A percentile compares a stretch with the other conserved stretches of the same genome.
Conservation (phyloP, 441 rosid species). For the Biscutella laevigata region DNA sequence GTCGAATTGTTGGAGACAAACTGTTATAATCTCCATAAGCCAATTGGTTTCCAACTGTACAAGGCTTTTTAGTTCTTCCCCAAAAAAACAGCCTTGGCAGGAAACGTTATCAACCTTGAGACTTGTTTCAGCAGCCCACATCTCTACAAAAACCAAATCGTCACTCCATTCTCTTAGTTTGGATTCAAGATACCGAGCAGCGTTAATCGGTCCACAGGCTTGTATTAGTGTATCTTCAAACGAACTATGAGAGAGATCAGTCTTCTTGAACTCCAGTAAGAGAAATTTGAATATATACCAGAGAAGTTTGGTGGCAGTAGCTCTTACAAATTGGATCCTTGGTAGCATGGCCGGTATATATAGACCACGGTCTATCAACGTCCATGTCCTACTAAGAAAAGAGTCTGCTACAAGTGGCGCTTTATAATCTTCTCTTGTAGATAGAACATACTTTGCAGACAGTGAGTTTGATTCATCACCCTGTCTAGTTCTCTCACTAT, state of each 20-base stretch:
- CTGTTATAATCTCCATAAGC: slow-evolving; percentile 56
- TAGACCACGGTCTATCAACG: slow-evolving; percentile 50
- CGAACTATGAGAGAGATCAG: slow-evolving; percentile 27
- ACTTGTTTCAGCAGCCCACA: slow-evolving; percentile 38
- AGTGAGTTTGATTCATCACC: slow-evolving; percentile 19
- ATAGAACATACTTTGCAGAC: slow-evolving; percentile 40
- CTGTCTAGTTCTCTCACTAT: slow-evolving; percentile 14
- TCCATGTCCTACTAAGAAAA: slow-evolving; percentile 42
- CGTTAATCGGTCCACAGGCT: slow-evolving; percentile 54
- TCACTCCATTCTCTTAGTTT: slow-evolving; percentile 78
- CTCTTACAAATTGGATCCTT: slow-evolving; percentile 47
- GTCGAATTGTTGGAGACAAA: slow-evolving; percentile 53
- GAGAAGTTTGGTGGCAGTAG: slow-evolving; percentile 51
- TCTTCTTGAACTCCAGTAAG: slow-evolving; percentile 41
- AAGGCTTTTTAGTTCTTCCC: slow-evolving; percentile 56
- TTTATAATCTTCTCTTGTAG: slow-evolving; percentile 50
- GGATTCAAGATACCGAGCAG: slow-evolving; percentile 54
- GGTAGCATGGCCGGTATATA: slow-evolving; percentile 36
- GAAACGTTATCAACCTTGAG: slow-evolving; percentile 7
- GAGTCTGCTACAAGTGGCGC: slow-evolving; percentile 56
- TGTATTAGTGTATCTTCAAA: slow-evolving; percentile 35
- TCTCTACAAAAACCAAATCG: slow-evolving; percentile 53
- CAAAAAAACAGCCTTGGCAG: slow-evolving; percentile 40
- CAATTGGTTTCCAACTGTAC: slow-evolving; percentile 55
- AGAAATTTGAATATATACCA: slow-evolving; percentile 57